Evolutionary conservation across 768 basidiomycete species (phyloP), one percentile per base, ranked within the genome.

Genomic region (Hericium coralloides): DNA sequence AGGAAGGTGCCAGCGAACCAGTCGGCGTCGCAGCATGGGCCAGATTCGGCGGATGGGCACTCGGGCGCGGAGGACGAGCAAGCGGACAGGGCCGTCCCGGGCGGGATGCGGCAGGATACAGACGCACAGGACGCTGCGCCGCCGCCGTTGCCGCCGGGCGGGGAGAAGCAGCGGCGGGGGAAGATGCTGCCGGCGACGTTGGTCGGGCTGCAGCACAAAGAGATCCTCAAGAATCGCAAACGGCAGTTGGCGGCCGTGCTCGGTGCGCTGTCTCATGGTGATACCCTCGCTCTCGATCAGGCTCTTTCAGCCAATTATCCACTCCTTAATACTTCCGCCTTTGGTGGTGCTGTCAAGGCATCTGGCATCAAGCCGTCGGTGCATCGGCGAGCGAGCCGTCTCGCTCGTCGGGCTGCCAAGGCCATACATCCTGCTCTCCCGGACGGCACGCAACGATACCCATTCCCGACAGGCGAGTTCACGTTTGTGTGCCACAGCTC

Each of bases 1-100:
- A 78, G 90, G 50, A 92, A 92, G 68, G 89, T 92, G 2, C 90
- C 91, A 0, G 79, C 81, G 38, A 85, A 88, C 67, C 66, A 73
- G 55, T 68, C 74, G 15, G 71, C 73, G 52, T 67, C 71, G 39
- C 69, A 66, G 48, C 72, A 68, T 47, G 75, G 77, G 55, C 76
- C 75, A 47, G 77, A 79, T 57, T 66, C 62, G 55, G 67, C 69
- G 56, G 74, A 77, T 47, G 68, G 60, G 41, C 65, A 67, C 53
- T 74, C 76, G 39, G 73, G 74, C 12, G 76, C 70, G 22, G 75
- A 75, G 52, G 76, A 76, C 52, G 80, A 78, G 59, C 63, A 62
- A 12, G 66, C 62, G 52, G 69, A 72, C 48, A 63, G 65, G 37
- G 68, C 53, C 15, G 60, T 62, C 43, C 61, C 67, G 38, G 65